Base-by-base conservation (phyloP, 2,329 filamentous ascomycete genomes). In the Ophiostoma australiae region DNA sequence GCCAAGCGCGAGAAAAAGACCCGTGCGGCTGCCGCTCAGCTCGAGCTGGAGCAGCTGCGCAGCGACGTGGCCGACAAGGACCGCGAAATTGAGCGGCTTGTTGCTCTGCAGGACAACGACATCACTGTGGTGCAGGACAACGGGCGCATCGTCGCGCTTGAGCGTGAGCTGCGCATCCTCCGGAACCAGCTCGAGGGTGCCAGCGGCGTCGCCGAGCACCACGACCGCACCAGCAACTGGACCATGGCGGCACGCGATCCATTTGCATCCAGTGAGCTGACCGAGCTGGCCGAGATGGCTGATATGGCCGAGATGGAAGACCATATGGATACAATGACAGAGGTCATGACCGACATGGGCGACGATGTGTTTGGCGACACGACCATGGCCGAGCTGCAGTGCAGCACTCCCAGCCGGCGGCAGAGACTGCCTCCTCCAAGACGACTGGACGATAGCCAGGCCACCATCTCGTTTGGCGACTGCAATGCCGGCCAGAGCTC, bases 41-140 rank as follows among this genome's bases (percentile, higher is more conserved):
- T 78, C 0, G 85, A 89, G 76, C 78, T 89, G 1, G 79, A 82
- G 8, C 78, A 79, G 10, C 81, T 90, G 11, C 82, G 78, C 58
- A 76, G 77, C 0, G 82, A 87, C 68, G 76, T 90, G 8, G 81
- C 80, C 6, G 79, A 79, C 1, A 83, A 82, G 61, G 85, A 88
- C 71, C 79, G 80, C 0, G 85, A 87, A 74, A 87, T 88, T 33
- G 33, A 82, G 63, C 72, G 70, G 52, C 73, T 75, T 8, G 72
- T 70, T 17, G 55, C 58, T 58, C 70, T 82, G 35, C 77, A 85
- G 37, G 85, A 87, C 75, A 83, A 82, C 0, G 79, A 77, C 6
- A 37, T 33, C 8, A 65, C 61, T 2, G 6, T 65, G 4, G 17
- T 37, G 33, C 61, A 65, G 8, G 61, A 67, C 65, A 67, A 41